These are phyloP conservation scores for Xylaria intraflava DNA, from an alignment of 495 filamentous ascomycete genomes.

Conservation along the genomic window DNA sequence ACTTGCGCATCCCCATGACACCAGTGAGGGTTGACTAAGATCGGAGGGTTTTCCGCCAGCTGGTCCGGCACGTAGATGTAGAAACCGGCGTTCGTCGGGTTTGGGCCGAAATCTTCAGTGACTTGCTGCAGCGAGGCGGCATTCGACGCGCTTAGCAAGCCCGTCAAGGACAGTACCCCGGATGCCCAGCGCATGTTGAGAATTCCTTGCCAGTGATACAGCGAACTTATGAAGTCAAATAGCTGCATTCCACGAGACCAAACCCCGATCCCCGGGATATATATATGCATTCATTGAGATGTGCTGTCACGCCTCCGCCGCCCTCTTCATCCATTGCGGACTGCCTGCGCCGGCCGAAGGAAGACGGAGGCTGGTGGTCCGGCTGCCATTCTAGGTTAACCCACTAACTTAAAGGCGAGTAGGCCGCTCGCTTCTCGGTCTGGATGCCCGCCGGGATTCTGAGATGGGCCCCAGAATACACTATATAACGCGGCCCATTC, in stretches of 20 bases:
- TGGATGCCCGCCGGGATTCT: background rate
- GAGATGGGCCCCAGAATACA: background rate
- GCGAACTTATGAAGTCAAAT: no score
- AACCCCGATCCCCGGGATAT: no score
- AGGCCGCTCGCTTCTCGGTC: no score
- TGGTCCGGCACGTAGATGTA: conserved; percentile 51
- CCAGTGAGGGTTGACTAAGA: conserved; percentile 53
- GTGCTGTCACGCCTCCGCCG: no score
- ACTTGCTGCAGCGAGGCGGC: conserved; percentile 29
- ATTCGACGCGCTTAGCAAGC: background rate
- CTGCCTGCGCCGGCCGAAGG: background rate
- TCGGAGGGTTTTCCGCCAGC: conserved; percentile 44
- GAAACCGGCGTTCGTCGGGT: conserved; percentile 47
- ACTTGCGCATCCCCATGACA: conserved; percentile 38
- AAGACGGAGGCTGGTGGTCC: background rate
- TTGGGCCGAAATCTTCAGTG: conserved; percentile 35
- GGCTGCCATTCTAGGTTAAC: background rate
- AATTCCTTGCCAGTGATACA: no score
- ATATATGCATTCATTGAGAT: no score
- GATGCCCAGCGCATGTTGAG: conserved; percentile 4
- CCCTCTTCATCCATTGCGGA: background rate
- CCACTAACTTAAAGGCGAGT: no score
- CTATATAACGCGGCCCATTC: background rate
- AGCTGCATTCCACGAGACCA: no score
- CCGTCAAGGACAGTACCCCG: background rate